phyloP scores from a whole-genome alignment of 129 eudicot species.

The sunflower (Helianthus annuus) region DNA sequence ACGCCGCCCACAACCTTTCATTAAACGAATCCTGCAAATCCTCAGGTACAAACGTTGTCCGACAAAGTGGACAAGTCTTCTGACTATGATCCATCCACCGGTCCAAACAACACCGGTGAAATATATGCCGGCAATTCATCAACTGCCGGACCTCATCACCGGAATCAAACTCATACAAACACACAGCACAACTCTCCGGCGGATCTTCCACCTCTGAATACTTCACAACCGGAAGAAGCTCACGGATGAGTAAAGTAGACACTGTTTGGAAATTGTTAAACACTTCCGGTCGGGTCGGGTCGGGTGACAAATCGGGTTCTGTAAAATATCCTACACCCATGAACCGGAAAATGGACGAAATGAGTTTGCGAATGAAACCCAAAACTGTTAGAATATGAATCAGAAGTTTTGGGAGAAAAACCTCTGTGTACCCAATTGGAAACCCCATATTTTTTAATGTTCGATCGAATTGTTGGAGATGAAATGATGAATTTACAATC shows the following conservation, averaged over 20 bases:
- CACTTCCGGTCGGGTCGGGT: constrained; percentile 33
- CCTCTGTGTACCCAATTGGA: constrained; percentile 73
- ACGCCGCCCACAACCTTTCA: constrained; percentile 77
- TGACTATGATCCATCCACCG: constrained; percentile 98
- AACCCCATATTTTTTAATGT: constrained; percentile 56
- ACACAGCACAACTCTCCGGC: constrained; percentile 83
- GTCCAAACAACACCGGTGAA: constrained; percentile 83
- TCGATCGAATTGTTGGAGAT: not conserved
- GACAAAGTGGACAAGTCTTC: constrained; percentile 90
- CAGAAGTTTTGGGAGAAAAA: constrained; percentile 61
- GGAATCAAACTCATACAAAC: constrained; percentile 69
- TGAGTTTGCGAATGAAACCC: constrained; percentile 48
- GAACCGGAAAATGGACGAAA: constrained; percentile 29
- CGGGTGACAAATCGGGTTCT: constrained; percentile 56
- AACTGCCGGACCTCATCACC: constrained; percentile 84
- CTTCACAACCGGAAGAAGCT: constrained; percentile 78
- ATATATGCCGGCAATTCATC: constrained; percentile 79
- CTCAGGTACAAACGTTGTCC: constrained; percentile 68
- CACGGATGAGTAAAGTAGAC: constrained; percentile 70
- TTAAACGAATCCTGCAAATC: constrained; percentile 72
- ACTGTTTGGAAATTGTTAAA: constrained; percentile 36
- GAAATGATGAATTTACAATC: constrained; percentile 9
- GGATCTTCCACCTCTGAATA: constrained; percentile 56
- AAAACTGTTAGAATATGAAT: constrained; percentile 53
- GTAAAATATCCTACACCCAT: constrained; percentile 59